Base-by-base conservation (phyloP, 345 rosid genomes). In the Citrus inodora region DNA sequence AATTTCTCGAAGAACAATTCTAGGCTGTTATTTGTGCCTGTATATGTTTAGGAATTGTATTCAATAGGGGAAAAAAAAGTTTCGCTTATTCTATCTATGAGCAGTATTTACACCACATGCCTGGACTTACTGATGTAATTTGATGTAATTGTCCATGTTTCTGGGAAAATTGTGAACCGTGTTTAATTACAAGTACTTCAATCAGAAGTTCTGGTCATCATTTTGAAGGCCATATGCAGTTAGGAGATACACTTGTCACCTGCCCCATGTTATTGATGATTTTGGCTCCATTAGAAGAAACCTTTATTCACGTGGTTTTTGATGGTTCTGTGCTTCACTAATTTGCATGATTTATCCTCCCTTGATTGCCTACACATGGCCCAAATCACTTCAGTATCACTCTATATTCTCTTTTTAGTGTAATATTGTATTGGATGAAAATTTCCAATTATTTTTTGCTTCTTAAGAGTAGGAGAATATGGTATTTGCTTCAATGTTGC, bases 1-100 rank as follows among this genome's bases (percentile, higher is more conserved):
- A 71, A 17, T 74, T 76, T 65, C 60, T 78, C 51, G 35, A 17
- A 51, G 75, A 65, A 71, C 56, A 37, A 19, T 64, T 24, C 19
- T n/a, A 53, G 33, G 35, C 38, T 38, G 13, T 10, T 65, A 80
- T 71, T 73, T 62, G 46, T 69, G 48, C 17, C 32, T 25, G 6
- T 53, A 17, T 67, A 13, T 70, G 60, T 13, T 30, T 61, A 59
- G 38, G n/a, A 82, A 77, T n/a, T 28, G 51, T 42, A 10, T 70
- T n/a, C 66, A 62, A 71, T 17, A 38, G 42, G 9, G 24, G 22
- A 2, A 35, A 35, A 30, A 48, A 13, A 42, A 48, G 10, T 24
- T 40, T 62, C 37, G 37, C 10, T 42, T 42, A 24, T 63, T 22
- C 66, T 5, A 59, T 9, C 11, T 24, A 70, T 11, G 37, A 9